phyloP scores from a whole-genome alignment of 495 filamentous ascomycete species.

The Pyronema omphalodes region DNA sequence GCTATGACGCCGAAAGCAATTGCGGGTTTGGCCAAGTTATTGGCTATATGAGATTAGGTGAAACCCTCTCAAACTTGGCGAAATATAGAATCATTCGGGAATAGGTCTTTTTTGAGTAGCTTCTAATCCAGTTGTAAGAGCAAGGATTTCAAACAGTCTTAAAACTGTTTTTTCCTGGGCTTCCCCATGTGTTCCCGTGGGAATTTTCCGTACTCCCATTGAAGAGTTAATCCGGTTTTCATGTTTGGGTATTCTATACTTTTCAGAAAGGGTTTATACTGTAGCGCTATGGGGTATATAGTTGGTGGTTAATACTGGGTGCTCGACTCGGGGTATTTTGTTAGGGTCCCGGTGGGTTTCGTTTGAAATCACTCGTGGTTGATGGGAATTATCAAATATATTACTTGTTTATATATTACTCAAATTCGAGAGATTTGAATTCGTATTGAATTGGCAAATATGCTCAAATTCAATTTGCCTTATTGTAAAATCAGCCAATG shows the following conservation, averaged over 20 bases:
- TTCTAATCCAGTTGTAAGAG: conserved; percentile 2
- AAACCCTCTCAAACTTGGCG: not conserved
- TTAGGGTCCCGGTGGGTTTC: too few relatives aligned
- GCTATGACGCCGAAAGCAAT: conserved; percentile 28
- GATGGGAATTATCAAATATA: too few relatives aligned
- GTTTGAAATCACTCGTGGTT: too few relatives aligned
- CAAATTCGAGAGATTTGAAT: too few relatives aligned
- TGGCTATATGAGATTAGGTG: not conserved
- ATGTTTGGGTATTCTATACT: not conserved
- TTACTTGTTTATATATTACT: too few relatives aligned
- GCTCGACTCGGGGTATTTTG: too few relatives aligned
- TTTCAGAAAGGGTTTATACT: too few relatives aligned
- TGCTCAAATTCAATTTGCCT: too few relatives aligned
- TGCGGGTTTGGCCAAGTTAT: conserved; percentile 7
- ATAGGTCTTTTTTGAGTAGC: not conserved
- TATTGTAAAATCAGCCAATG: too few relatives aligned
- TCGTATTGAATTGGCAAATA: too few relatives aligned
- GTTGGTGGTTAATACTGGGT: too few relatives aligned
- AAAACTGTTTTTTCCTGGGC: not conserved
- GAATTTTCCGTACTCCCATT: conserved; percentile 4
- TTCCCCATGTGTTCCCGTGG: conserved; percentile 4
- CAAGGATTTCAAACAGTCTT: not conserved
- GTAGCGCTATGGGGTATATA: too few relatives aligned
- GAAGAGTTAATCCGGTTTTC: conserved; percentile 6
- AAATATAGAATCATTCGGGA: not conserved